Evolutionary conservation across 1,139 yeast genomes (phyloP).

Genomic region (Blastobotrys malaysiensis): DNA sequence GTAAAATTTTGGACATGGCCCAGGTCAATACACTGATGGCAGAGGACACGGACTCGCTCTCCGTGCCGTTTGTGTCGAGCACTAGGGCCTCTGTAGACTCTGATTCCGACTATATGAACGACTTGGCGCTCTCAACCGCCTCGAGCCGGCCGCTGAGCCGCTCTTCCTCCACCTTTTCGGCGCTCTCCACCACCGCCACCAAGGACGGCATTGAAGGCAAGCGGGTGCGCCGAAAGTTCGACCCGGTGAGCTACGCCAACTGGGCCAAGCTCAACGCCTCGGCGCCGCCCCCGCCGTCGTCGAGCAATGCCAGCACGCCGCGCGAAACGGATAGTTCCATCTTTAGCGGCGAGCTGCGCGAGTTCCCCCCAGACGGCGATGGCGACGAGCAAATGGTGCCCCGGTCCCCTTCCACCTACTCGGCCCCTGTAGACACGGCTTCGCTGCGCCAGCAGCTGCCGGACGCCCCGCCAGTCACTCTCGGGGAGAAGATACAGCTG

Average conservation of each 20-base stretch:
- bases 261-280: constrained; percentile 19
- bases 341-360: not conserved
- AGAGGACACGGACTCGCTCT: constrained; percentile 12
- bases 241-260: constrained; percentile 31
- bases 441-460: constrained; percentile 25
- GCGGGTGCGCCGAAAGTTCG: constrained; percentile 44
- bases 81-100: constrained; percentile 33
- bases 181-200: constrained; percentile 64
- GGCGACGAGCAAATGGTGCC: not conserved
- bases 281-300: not conserved
- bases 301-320: not conserved
- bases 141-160: constrained; percentile 53
- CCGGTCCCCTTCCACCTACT: not conserved
- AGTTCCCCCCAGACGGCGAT: not conserved
- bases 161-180: constrained; percentile 52
- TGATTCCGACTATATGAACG: constrained; percentile 27
- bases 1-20: not conserved
- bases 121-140: constrained; percentile 3
- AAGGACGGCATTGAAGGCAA: constrained; percentile 70
- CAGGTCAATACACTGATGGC: constrained; percentile 11
- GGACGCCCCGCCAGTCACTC: constrained; percentile 30
- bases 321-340: not conserved
- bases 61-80: constrained; percentile 15
- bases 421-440: not conserved
- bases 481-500: constrained; percentile 29